Percentiles rank a stretch among this genome's conserved stretches.
Conservation (phyloP, 768 basidiomycete genomes). For the Mycena sanguinolenta region DNA sequence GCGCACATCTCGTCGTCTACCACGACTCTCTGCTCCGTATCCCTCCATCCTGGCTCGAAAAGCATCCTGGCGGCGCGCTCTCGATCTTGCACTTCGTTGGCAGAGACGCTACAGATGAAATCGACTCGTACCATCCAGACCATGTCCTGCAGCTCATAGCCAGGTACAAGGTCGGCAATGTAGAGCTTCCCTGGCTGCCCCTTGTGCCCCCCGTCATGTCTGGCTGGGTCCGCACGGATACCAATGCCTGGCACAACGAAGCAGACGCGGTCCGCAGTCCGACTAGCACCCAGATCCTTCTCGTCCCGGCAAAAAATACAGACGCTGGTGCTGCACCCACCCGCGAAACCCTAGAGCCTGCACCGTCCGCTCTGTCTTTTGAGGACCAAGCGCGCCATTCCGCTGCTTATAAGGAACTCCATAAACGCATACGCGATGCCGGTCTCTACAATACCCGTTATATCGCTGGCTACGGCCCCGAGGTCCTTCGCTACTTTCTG, state of each 20-base stretch:
- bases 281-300: conserved; percentile 67
- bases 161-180: conserved; percentile 77
- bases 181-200: conserved; percentile 81
- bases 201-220: conserved; percentile 88
- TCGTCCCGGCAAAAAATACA: conserved; percentile 59
- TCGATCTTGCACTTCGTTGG: conserved; percentile 96
- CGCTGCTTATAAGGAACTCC: conserved; percentile 84
- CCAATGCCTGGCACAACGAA: conserved; percentile 74
- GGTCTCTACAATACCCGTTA: conserved; percentile 90
- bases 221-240: conserved; percentile 80
- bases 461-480: conserved; percentile 90
- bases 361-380: conserved; percentile 67
- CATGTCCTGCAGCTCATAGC: conserved; percentile 67
- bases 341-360: conserved; percentile 64
- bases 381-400: conserved; percentile 76
- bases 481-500: conserved; percentile 81
- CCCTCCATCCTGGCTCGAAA: conserved; percentile 80
- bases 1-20: conserved; percentile 84
- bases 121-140: conserved; percentile 89
- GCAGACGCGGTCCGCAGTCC: conserved; percentile 56
- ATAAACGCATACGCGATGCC: conserved; percentile 77
- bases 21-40: conserved; percentile 73
- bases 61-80: conserved; percentile 92
- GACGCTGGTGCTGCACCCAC: conserved; percentile 48
- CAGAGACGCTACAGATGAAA: conserved; percentile 94